Evolutionary conservation across 2,329 filamentous ascomycete genomes (phyloP).

Genomic region (Furcasterigmium sp.): DNA sequence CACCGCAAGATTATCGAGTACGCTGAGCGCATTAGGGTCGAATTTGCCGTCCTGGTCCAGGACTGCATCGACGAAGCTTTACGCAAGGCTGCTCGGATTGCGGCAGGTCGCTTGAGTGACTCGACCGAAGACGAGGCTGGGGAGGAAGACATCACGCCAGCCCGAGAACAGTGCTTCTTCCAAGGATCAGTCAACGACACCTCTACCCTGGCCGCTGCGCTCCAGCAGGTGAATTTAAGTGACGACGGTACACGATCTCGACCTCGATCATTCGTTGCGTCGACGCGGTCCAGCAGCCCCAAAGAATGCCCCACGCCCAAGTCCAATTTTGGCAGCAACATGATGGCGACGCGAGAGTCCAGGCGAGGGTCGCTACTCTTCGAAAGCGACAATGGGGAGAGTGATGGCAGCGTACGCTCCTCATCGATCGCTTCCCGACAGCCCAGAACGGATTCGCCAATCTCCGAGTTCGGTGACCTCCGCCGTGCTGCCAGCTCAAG

Average conservation of each 20-base stretch:
- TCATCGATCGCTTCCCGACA: constrained; percentile 65
- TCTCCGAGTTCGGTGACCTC: constrained; percentile 76
- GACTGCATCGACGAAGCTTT: constrained; percentile 93
- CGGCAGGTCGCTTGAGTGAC: constrained; percentile 77
- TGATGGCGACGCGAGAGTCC: constrained; percentile 55
- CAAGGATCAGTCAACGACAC: constrained; percentile 50
- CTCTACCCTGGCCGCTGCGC: constrained; percentile 50
- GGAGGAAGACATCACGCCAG: constrained; percentile 35
- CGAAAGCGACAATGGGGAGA: constrained; percentile 80
- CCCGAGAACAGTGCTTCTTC: constrained; percentile 50
- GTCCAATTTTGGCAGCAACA: constrained; percentile 64
- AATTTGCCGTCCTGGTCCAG: constrained; percentile 88
- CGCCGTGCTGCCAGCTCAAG: constrained; percentile 71
- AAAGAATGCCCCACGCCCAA: constrained; percentile 86
- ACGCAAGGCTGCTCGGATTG: constrained; percentile 82
- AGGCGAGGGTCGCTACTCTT: constrained; percentile 74
- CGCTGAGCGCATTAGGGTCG: constrained; percentile 87
- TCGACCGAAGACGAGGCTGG: constrained; percentile 60
- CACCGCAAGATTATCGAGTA: constrained; percentile 94
- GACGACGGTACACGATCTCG: constrained; percentile 47
- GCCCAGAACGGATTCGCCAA: constrained; percentile 80
- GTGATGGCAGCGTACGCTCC: constrained; percentile 83
- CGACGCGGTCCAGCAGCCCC: constrained; percentile 84
- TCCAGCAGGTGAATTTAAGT: constrained; percentile 37
- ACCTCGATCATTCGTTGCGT: constrained; percentile 53